Percentiles rank a stretch among this genome's conserved stretches.
phyloP scores from a whole-genome alignment of 805 yeast species.

The Candida peoriensis region DNA sequence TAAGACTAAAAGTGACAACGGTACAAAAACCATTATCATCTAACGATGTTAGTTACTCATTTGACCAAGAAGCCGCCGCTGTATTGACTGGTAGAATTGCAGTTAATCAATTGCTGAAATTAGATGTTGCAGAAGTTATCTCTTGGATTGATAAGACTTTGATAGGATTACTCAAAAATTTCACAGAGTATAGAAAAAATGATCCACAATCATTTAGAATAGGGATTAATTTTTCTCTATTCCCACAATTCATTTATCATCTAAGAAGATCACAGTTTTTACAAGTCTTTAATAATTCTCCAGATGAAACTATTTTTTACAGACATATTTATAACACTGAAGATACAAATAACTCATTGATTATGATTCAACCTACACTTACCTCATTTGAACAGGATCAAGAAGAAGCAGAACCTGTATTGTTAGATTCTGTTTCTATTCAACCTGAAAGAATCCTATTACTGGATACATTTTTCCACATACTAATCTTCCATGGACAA shows the following conservation, averaged over 20 bases:
- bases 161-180: slow-evolving; percentile 41
- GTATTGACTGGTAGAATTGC: slow-evolving; percentile 56
- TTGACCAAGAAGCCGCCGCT: slow-evolving; percentile 69
- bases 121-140: slow-evolving; percentile 36
- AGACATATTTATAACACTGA: slow-evolving; percentile 60
- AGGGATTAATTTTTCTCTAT: slow-evolving; percentile 43
- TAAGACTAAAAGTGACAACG: slow-evolving; percentile 59
- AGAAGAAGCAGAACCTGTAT: slow-evolving; percentile 56
- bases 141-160: slow-evolving; percentile 45
- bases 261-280: slow-evolving; percentile 62
- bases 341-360: slow-evolving; percentile 53
- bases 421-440: slow-evolving; percentile 59
- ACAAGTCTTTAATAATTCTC: slow-evolving; percentile 64
- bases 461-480: slow-evolving; percentile 66
- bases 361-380: slow-evolving; percentile 68
- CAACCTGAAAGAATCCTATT: slow-evolving; percentile 52
- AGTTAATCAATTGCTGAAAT: slow-evolving; percentile 27
- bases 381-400: slow-evolving; percentile 43
- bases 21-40: slow-evolving; percentile 40
- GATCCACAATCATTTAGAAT: slow-evolving; percentile 45
- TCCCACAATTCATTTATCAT: slow-evolving; percentile 66
- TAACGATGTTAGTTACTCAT: slow-evolving; percentile 39
- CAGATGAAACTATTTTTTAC: slow-evolving; percentile 65
- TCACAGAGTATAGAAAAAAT: slow-evolving; percentile 44
- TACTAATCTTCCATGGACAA: slow-evolving; percentile 62